Percentiles rank a stretch among this genome's conserved stretches.
These are phyloP conservation scores for Aureococcus anophagefferens DNA, from an alignment of 108 stramenopile genomes.

Conservation along the genomic window DNA sequence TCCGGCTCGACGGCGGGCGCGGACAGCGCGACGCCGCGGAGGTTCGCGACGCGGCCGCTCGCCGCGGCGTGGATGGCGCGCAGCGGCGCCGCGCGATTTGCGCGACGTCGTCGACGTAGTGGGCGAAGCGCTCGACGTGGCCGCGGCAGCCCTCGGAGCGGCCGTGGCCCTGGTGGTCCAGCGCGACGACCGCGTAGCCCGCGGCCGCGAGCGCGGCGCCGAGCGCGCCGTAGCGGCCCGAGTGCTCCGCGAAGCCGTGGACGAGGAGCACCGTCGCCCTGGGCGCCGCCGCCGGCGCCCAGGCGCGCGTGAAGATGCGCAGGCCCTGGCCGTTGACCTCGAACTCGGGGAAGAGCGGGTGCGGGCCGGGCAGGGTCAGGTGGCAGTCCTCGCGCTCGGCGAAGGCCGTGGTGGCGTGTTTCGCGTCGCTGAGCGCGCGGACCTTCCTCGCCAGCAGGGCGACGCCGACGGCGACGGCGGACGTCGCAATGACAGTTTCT, in stretches of 20 bases:
- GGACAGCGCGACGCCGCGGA: not conserved
- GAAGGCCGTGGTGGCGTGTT: too few species aligned
- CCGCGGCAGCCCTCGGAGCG: slow-evolving; percentile 7
- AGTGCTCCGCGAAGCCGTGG: slow-evolving; percentile 12
- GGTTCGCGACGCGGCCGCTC: not conserved
- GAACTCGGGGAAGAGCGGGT: too few species aligned
- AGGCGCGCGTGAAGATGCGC: too few species aligned
- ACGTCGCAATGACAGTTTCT: too few species aligned
- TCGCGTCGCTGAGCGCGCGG: too few species aligned
- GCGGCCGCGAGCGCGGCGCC: not conserved
- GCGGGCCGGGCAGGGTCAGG: too few species aligned
- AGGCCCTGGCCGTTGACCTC: too few species aligned
- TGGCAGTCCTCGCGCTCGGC: too few species aligned
- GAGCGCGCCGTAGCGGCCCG: not conserved
- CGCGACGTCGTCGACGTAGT: slow-evolving; percentile 5
- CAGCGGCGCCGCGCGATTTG: too few species aligned
- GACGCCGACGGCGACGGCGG: too few species aligned
- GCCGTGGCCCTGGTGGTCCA: slow-evolving; percentile 14
- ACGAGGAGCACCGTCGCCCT: not conserved
- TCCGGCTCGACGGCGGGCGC: slow-evolving; percentile 7
- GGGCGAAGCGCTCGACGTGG: slow-evolving; percentile 7
- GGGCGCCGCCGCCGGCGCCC: not conserved
- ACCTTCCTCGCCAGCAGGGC: too few species aligned
- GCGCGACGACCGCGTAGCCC: slow-evolving; percentile 7
- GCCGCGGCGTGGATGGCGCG: slow-evolving; percentile 1